Evolutionary conservation across 371 early-diverging fungal genomes (phyloP).

Genomic region (Fennellomyces sp.): DNA sequence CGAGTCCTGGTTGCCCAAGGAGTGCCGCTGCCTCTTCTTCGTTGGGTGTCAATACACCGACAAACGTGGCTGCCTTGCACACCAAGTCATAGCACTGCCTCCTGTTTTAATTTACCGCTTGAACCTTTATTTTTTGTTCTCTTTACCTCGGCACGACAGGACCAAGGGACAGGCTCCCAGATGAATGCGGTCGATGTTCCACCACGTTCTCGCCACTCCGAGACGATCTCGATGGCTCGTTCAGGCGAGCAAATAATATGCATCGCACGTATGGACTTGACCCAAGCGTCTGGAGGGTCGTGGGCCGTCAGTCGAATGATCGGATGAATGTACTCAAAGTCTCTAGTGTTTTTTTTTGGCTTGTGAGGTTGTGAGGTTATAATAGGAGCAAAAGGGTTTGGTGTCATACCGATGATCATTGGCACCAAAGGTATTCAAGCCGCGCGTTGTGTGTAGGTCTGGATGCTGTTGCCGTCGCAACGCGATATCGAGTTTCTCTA

Average conservation of each 20-base stretch:
- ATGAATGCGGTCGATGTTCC: slow-evolving; percentile 23
- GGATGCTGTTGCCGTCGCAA: slow-evolving; percentile 23
- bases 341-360: slow-evolving; percentile 15
- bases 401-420: slow-evolving; percentile 45
- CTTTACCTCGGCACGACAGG: slow-evolving; percentile 37
- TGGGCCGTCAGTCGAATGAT: slow-evolving; percentile 38
- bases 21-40: slow-evolving; percentile 36
- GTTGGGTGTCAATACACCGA: slow-evolving; percentile 33
- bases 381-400: no score
- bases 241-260: slow-evolving; percentile 47
- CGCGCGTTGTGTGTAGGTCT: slow-evolving; percentile 44
- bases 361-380: neutral
- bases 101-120: neutral
- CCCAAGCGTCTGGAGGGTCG: slow-evolving; percentile 46
- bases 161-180: slow-evolving; percentile 55
- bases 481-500: slow-evolving; percentile 31
- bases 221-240: slow-evolving; percentile 36
- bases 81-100: slow-evolving; percentile 13
- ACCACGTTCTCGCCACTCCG: slow-evolving; percentile 31
- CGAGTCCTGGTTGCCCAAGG: slow-evolving; percentile 2
- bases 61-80: slow-evolving; percentile 9
- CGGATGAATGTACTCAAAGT: slow-evolving; percentile 48
- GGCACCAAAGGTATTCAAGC: slow-evolving; percentile 41
- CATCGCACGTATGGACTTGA: slow-evolving; percentile 26
- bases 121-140: neutral